Evolutionary conservation across 1,139 yeast genomes (phyloP).

Genomic region (Saccharomyces hybrid): DNA sequence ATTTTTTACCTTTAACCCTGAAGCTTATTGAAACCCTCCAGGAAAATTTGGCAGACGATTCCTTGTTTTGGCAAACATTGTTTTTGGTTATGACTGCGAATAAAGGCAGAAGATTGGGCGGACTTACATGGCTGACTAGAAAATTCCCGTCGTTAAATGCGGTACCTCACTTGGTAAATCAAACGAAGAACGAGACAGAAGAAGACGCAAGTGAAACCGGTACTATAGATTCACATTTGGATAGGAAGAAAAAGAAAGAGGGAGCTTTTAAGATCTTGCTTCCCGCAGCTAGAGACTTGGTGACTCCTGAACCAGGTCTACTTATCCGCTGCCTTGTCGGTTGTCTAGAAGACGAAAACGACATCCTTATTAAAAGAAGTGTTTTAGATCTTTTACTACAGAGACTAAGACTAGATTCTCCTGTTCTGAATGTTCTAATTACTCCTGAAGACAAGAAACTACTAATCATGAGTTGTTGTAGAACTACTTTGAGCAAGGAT

Average conservation of each 20-base stretch:
- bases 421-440: constrained; percentile 44
- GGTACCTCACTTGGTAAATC: constrained; percentile 26
- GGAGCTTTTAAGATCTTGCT: constrained; percentile 31
- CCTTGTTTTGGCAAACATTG: constrained; percentile 79
- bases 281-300: constrained; percentile 53
- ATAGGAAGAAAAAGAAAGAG: constrained; percentile 14
- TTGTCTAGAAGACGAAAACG: constrained; percentile 55
- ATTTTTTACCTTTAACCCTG: constrained; percentile 58
- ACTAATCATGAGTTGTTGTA: constrained; percentile 56
- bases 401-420: constrained; percentile 58
- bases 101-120: constrained; percentile 76
- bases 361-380: constrained; percentile 75
- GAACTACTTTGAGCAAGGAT: constrained; percentile 69
- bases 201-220: constrained; percentile 4
- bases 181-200: constrained; percentile 4
- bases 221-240: constrained; percentile 4
- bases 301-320: constrained; percentile 73
- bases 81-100: constrained; percentile 70
- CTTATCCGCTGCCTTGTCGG: constrained; percentile 64
- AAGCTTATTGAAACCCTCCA: constrained; percentile 55
- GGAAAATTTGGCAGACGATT: constrained; percentile 52
- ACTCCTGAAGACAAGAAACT: constrained; percentile 48
- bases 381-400: constrained; percentile 72
- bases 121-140: constrained; percentile 65
- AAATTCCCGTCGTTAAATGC: constrained; percentile 52